A percentile compares a stretch with the other conserved stretches of the same genome.
phyloP scores from a whole-genome alignment of 129 eudicot genomes.

The Apium graveolens region DNA sequence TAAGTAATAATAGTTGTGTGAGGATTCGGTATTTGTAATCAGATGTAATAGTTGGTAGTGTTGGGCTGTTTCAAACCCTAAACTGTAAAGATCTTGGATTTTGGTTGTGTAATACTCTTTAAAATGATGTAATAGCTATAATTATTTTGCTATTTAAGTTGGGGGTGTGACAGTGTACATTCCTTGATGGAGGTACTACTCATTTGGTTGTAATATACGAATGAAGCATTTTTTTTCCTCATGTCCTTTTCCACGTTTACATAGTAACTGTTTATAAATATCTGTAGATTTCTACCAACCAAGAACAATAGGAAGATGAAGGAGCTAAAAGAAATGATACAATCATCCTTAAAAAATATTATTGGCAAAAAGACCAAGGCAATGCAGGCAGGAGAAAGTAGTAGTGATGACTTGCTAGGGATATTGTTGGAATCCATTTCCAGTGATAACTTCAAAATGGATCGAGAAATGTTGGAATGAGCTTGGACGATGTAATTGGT shows the following conservation, averaged over 20 bases:
- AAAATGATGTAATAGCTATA: no score
- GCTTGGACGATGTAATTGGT: not conserved
- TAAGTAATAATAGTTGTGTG: no score
- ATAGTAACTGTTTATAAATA: not conserved
- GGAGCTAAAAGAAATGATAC: not conserved
- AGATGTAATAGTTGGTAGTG: no score
- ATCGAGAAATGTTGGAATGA: conserved; percentile 21
- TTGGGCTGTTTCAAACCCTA: no score
- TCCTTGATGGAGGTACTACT: conserved; percentile 10
- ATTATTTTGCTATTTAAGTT: no score
- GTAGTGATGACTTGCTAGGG: conserved; percentile 24
- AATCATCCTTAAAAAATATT: not conserved
- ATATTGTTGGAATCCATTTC: conserved; percentile 23
- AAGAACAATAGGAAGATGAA: conserved; percentile 11
- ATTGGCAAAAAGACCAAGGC: conserved; percentile 18
- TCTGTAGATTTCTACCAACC: conserved; percentile 16
- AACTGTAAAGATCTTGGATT: no score
- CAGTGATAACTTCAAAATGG: conserved; percentile 11
- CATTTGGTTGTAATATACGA: not conserved
- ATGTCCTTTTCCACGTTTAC: not conserved
- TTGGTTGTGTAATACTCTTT: no score
- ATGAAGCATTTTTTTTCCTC: not conserved
- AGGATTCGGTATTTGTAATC: no score
- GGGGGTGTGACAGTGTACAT: no score
- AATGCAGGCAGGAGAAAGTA: conserved; percentile 16